These are phyloP conservation scores for Cocos nucifera DNA, from an alignment of 176 grass and related monocot species.

Conservation along the genomic window DNA sequence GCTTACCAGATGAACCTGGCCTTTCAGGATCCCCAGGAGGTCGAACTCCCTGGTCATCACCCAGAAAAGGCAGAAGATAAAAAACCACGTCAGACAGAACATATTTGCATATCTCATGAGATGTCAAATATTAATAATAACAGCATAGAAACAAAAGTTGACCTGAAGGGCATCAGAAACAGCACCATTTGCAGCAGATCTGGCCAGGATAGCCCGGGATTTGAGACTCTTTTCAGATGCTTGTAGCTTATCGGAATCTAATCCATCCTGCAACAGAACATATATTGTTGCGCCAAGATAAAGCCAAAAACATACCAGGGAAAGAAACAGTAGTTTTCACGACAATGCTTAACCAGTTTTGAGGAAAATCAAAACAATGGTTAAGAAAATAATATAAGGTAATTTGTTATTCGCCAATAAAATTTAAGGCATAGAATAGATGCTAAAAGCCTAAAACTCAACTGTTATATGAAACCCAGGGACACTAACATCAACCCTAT, in stretches of 20 bases:
- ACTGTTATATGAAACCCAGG: too few species aligned
- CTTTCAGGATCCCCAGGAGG: constrained; percentile 59
- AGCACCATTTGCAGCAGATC: constrained; percentile 74
- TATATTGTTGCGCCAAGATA: background rate
- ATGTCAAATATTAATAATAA: background rate
- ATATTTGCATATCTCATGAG: background rate
- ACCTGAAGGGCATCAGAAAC: constrained; percentile 78
- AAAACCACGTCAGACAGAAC: background rate
- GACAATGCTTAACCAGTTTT: too few species aligned
- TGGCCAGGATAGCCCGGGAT: constrained; percentile 53
- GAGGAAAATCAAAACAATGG: too few species aligned
- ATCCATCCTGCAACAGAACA: constrained; percentile 46
- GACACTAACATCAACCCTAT: too few species aligned
- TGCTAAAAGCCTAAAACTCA: too few species aligned
- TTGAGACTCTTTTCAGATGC: constrained; percentile 67
- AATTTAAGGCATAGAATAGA: too few species aligned
- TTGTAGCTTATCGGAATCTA: constrained; percentile 56
- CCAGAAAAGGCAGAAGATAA: background rate
- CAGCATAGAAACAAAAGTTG: constrained; percentile 12
- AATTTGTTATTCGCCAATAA: too few species aligned
- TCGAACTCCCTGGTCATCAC: constrained; percentile 47
- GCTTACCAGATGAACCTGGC: constrained; percentile 75
- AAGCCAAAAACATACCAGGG: too few species aligned
- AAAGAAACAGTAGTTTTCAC: too few species aligned
- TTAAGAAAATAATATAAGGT: too few species aligned